Evolutionary conservation across 495 filamentous ascomycete species (phyloP).

Genomic region (Talaromyces trachyspermus): DNA sequence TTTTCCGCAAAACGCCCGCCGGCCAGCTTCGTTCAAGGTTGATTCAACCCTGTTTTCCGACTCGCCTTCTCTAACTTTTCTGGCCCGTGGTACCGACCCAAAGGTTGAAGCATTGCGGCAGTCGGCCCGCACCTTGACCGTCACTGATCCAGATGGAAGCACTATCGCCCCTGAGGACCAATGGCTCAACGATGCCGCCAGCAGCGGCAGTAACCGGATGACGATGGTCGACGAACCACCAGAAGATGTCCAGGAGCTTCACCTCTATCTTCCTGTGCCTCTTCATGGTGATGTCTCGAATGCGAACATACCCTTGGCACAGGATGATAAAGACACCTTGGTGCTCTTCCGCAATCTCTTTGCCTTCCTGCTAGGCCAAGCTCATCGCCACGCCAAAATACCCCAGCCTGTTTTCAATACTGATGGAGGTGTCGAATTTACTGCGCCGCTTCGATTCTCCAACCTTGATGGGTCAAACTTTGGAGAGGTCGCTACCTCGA

Average conservation of each 20-base stretch:
- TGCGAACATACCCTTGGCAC: conserved; percentile 28
- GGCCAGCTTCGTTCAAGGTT: conserved; percentile 70
- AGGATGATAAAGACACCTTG: conserved; percentile 59
- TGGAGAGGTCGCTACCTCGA: conserved; percentile 68
- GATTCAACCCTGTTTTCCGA: conserved; percentile 63
- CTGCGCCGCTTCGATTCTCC: conserved; percentile 70
- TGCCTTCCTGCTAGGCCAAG: conserved; percentile 74
- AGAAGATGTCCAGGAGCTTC: conserved; percentile 47
- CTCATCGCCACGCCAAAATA: conserved; percentile 64
- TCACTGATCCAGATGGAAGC: conserved; percentile 31
- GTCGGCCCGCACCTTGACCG: conserved; percentile 31
- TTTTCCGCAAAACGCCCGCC: conserved; percentile 62
- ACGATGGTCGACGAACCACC: conserved; percentile 30
- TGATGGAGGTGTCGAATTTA: conserved; percentile 61
- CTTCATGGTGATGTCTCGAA: conserved; percentile 42
- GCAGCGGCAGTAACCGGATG: conserved; percentile 36
- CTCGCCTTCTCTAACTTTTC: conserved; percentile 58
- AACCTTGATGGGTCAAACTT: conserved; percentile 75
- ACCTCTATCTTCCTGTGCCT: conserved; percentile 63
- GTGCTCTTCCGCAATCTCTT: conserved; percentile 83
- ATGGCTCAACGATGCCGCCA: conserved; percentile 33
- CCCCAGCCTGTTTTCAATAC: conserved; percentile 62
- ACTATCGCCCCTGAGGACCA: conserved; percentile 29
- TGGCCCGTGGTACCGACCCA: conserved; percentile 58
- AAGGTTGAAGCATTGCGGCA: conserved; percentile 30